Evolutionary conservation across 306 rosid species (phyloP), one percentile per base, ranked within the genome.

Genomic region (Astragalus glycyphyllos): DNA sequence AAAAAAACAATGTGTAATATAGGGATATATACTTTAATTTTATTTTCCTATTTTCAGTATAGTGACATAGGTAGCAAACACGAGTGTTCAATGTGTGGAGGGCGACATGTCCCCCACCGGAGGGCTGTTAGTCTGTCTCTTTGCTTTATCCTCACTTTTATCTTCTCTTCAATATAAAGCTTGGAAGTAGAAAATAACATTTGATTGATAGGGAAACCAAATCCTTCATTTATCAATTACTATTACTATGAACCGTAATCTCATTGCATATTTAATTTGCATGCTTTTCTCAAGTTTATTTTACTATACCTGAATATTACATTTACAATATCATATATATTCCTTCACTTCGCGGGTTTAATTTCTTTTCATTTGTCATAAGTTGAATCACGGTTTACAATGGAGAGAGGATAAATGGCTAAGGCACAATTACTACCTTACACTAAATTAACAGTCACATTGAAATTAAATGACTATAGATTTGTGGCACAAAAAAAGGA

Each of bases 91-190:
- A 14, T 45, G 48, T 60, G 15, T 44, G 59, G 80, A 80, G 55
- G 57, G 73, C 7, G 84, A 81, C 84, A 46, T 71, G 49, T 60
- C 65, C 60, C 76, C 82, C 38, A 77, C 79, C 79, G 46, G n/a
- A 2, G 59, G 63, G 72, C 72, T 59, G 44, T 60, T 46, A 67
- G 55, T 46, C 23, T 59, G 68, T 55, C 68, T 51, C 31, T 65
- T 68, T 74, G 20, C 71, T 81, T 48, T 7, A 1, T 62, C 44
- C 60, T 63, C 15, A 77, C 79, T 69, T 69, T 61, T 64, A 75
- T 57, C 69, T 45, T 72, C 61, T 68, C 65, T 11, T 8, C 4
- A 15, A 60, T 45, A 53, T 61, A 42, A 76, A 63, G 34, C 34
- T 51, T 65, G 10, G n/a, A 44, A 65, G 11, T 11, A 14, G n/a